These are phyloP conservation scores for Fusarium domesticum DNA, from an alignment of 2,329 filamentous ascomycete species.

Conservation along the genomic window DNA sequence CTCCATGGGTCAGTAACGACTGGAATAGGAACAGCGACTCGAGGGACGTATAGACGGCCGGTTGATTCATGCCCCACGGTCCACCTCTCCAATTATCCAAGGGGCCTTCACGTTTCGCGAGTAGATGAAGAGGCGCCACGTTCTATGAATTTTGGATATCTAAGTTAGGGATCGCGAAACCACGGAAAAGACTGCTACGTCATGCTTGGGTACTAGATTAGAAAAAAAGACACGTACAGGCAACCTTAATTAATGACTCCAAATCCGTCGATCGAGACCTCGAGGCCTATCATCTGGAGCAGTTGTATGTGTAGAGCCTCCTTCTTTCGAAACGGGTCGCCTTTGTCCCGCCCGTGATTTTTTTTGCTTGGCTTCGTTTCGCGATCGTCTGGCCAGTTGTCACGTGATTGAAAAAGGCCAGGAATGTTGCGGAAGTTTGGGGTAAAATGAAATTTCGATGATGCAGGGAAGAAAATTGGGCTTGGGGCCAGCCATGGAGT, in stretches of 20 bases:
- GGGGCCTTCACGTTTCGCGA: constrained; percentile 52
- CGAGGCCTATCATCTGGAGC: constrained; percentile 30
- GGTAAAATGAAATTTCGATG: constrained; percentile 23
- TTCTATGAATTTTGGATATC: constrained; percentile 32
- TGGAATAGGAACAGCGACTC: constrained; percentile 86
- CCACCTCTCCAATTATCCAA: constrained; percentile 56
- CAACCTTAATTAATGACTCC: constrained; percentile 31
- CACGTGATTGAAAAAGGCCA: constrained; percentile 31
- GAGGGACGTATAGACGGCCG: constrained; percentile 73
- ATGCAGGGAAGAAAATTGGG: constrained; percentile 32
- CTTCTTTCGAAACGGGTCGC: constrained; percentile 22
- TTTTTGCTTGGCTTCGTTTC: constrained; percentile 19
- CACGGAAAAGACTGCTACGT: constrained; percentile 23
- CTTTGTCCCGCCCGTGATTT: constrained; percentile 17
- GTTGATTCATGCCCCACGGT: constrained; percentile 54
- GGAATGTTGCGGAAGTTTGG: constrained; percentile 17
- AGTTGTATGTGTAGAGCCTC: constrained; percentile 21
- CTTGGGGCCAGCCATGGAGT: constrained; percentile 14
- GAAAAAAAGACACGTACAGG: constrained; percentile 33
- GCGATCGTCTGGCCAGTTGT: constrained; percentile 28
- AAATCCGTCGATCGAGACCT: constrained; percentile 26
- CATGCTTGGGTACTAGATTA: constrained; percentile 24
- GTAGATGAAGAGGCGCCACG: constrained; percentile 56
- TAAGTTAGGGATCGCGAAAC: constrained; percentile 25
- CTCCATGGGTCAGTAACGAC: constrained; percentile 66